These are phyloP conservation scores for Xylaria sp. DNA, from an alignment of 2,329 filamentous ascomycete species.

Conservation along the genomic window DNA sequence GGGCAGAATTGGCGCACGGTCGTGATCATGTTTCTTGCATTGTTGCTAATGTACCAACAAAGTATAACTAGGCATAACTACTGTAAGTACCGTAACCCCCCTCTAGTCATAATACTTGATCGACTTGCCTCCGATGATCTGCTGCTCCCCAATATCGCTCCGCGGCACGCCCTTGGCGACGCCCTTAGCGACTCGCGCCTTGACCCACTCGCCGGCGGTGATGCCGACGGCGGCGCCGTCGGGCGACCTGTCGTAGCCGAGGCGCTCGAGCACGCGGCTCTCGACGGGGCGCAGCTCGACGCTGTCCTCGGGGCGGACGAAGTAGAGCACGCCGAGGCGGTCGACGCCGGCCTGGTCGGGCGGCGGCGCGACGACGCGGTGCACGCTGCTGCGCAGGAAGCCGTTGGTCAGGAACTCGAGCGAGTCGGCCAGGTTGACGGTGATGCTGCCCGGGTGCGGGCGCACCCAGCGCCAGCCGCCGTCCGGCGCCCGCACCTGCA, in stretches of 20 bases:
- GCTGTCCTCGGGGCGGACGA: slow-evolving; percentile 41
- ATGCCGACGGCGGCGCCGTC: slow-evolving; percentile 34
- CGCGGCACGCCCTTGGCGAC: slow-evolving; percentile 27
- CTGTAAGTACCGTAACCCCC: no score
- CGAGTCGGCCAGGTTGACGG: slow-evolving; percentile 55
- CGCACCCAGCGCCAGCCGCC: slow-evolving; percentile 55
- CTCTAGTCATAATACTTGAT: slow-evolving; percentile 40
- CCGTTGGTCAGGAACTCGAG: slow-evolving; percentile 52
- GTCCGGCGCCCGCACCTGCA: slow-evolving; percentile 52
- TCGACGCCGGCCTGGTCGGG: slow-evolving; percentile 48
- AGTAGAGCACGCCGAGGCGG: slow-evolving; percentile 51
- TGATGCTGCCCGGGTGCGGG: slow-evolving; percentile 52
- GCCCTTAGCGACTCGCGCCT: slow-evolving; percentile 36
- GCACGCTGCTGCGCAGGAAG: slow-evolving; percentile 48
- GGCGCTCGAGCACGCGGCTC: slow-evolving; percentile 37
- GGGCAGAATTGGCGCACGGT: not conserved
- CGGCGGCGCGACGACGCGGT: slow-evolving; percentile 47
- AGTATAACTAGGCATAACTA: not conserved
- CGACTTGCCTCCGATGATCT: slow-evolving; percentile 38
- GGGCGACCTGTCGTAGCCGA: slow-evolving; percentile 36
- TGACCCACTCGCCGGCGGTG: slow-evolving; percentile 41
- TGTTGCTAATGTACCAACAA: not conserved
- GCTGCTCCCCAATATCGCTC: slow-evolving; percentile 34
- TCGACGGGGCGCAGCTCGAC: slow-evolving; percentile 37
- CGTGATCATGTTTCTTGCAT: not conserved